Conservation (phyloP, 148 eudicot genomes). For the Camellia sinensis region DNA sequence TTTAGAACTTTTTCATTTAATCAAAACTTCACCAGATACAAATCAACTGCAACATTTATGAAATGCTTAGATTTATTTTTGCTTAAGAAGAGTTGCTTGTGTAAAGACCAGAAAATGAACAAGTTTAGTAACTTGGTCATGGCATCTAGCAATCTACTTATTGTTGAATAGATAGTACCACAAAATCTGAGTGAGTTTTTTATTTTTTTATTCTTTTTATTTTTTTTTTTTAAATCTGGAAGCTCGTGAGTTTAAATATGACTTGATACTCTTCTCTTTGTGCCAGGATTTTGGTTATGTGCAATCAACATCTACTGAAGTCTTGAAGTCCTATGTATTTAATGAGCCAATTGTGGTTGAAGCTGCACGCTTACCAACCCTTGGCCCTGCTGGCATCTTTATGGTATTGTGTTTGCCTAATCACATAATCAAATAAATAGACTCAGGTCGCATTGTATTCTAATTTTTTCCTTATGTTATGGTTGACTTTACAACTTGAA, state of each 20-base stretch:
- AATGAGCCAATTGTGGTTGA: constrained; percentile 94
- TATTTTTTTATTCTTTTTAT: background rate
- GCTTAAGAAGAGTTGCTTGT: background rate
- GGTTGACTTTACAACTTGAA: constrained; percentile 19
- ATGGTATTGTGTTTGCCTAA: constrained; percentile 55
- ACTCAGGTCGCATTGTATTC: background rate
- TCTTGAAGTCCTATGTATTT: constrained; percentile 78
- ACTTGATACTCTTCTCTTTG: constrained; percentile 10
- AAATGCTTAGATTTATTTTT: background rate
- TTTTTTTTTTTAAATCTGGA: background rate
- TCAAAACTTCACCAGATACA: background rate
- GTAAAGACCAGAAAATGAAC: background rate
- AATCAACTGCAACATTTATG: background rate
- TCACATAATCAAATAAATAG: background rate
- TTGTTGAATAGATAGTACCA: no score
- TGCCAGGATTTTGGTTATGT: constrained; percentile 91
- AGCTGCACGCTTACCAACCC: constrained; percentile 76
- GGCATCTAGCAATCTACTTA: no score
- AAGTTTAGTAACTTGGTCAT: no score
- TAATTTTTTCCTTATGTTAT: background rate
- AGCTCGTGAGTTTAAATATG: constrained; percentile 13
- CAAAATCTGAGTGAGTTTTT: background rate
- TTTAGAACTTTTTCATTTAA: background rate
- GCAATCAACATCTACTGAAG: constrained; percentile 95
- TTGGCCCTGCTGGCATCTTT: constrained; percentile 85